Conservation (phyloP, 2,329 filamentous ascomycete species). For the Fusarium scirpi region DNA sequence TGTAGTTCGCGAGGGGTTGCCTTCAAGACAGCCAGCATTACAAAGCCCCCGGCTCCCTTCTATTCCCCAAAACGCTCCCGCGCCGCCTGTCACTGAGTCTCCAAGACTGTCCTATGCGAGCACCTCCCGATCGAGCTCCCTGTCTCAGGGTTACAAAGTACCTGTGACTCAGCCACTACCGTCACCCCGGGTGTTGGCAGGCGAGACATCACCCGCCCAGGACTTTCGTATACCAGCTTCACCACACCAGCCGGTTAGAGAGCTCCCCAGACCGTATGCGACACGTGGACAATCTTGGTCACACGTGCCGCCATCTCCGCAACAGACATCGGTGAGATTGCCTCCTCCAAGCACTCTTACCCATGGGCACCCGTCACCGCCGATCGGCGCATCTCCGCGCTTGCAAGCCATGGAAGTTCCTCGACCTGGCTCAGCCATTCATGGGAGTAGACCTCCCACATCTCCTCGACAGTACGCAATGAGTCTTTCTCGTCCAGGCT, state of each 20-base stretch:
- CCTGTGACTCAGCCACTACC: neutral
- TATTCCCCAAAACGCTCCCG: neutral
- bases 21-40: neutral
- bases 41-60: neutral
- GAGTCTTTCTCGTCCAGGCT: neutral
- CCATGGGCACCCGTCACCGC: neutral
- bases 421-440: neutral
- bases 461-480: neutral
- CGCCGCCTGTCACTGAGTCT: neutral
- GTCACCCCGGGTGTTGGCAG: neutral
- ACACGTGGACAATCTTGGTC: neutral
- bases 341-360: neutral
- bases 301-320: neutral
- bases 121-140: neutral
- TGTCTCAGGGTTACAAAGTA: neutral
- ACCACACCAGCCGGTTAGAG: neutral
- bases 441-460: neutral
- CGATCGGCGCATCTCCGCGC: neutral
- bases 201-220: neutral
- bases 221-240: neutral
- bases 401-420: neutral
- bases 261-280: neutral
- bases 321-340: neutral
- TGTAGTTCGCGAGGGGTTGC: neutral
- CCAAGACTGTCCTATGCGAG: neutral